These are phyloP conservation scores for Cercophora sp. DNA, from an alignment of 495 filamentous ascomycete species.

Conservation along the genomic window DNA sequence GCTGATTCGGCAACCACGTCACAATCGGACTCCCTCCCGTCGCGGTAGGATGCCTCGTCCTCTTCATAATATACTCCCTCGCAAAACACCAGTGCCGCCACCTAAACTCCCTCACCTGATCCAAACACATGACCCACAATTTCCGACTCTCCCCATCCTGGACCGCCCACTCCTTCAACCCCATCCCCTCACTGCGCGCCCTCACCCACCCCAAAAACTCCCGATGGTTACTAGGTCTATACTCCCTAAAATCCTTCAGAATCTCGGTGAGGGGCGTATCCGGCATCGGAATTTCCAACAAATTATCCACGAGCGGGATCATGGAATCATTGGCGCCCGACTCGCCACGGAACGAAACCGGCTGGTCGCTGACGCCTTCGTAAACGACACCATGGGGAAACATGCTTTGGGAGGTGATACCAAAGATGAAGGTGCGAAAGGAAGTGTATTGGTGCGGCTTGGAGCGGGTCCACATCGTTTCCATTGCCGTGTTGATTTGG, in stretches of 20 bases:
- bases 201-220: slow-evolving; percentile 73
- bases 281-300: slow-evolving; percentile 77
- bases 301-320: slow-evolving; percentile 82
- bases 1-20: slow-evolving; percentile 84
- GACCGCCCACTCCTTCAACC: slow-evolving; percentile 60
- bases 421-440: slow-evolving; percentile 93
- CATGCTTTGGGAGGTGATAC: slow-evolving; percentile 84
- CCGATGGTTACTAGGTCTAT: slow-evolving; percentile 80
- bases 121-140: slow-evolving; percentile 67
- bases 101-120: slow-evolving; percentile 85
- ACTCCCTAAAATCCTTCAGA: slow-evolving; percentile 77
- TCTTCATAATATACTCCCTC: slow-evolving; percentile 87
- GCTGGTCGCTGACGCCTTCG: slow-evolving; percentile 63
- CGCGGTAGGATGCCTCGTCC: slow-evolving; percentile 76
- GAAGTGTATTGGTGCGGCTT: slow-evolving; percentile 72
- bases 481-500: slow-evolving; percentile 74
- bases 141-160: slow-evolving; percentile 36
- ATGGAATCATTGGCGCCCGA: slow-evolving; percentile 84
- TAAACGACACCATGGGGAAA: slow-evolving; percentile 88
- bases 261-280: slow-evolving; percentile 79
- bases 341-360: slow-evolving; percentile 76
- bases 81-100: slow-evolving; percentile 96
- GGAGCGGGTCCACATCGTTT: slow-evolving; percentile 83
- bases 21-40: slow-evolving; percentile 91
- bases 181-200: slow-evolving; percentile 49